Base-by-base conservation (phyloP, 2,329 filamentous ascomycete genomes). In the Fusarium pseudocircinatum region DNA sequence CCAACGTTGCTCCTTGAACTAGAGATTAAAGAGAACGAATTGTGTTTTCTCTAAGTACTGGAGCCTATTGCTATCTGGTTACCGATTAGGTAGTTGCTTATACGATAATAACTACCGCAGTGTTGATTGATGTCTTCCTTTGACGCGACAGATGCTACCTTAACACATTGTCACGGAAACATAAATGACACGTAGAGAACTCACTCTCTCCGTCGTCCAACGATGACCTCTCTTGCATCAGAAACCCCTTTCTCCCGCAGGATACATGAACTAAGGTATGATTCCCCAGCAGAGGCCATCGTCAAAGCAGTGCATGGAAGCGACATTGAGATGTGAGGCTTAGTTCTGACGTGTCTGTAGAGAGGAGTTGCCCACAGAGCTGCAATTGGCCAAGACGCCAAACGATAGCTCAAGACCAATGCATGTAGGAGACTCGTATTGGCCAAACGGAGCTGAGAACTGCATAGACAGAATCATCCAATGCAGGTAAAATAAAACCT, bases 261-360 rank as follows among this genome's bases (percentile, higher is more conserved):
- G 57, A 28, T 36, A 50, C 64, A 69, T 52, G 32, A 69, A 42
- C 49, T 46, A 26, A 43, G 15, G 42, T 43, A 63, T 28, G 39
- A 47, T 47, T 58, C 32, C 26, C n/a, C 49, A 36, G 49, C 32
- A 52, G 49, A 53, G 14, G 34, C 18, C 37, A 49, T 57, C 16
- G 30, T 39, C 52, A 28, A 43, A 53, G 44, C 28, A 70, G 44
- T 69, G 67, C 67, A 69, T 69, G 66, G 67, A 69, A 69, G 67
- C 67, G 67, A 69, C 52, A 70, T 69, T 69, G 60, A 53, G 52
- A 70, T 65, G 52, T 54, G 67, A 69, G 59, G 67, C 61, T 67
- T 54, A 44, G 69, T 63, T 58, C 65, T 73, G 72, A 75, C 61
- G 66, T 75, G 69, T 75, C 66, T 64, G 52, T 53, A 42, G 69